Evolutionary conservation across 306 rosid species (phyloP).

Genomic region (Luffa aegyptiaca): DNA sequence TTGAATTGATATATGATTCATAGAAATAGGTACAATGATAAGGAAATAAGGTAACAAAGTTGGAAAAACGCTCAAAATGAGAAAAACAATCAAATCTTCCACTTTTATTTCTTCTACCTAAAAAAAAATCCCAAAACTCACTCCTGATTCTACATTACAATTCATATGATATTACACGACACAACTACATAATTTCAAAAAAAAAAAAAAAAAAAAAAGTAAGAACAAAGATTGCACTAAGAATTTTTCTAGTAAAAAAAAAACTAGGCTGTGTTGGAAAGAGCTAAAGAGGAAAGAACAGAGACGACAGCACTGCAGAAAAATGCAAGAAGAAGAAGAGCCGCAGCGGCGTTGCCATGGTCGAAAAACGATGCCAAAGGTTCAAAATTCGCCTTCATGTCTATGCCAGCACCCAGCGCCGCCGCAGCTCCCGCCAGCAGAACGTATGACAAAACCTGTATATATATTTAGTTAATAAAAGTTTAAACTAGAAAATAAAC

Average conservation of each 20-base stretch:
- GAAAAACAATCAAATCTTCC: background rate
- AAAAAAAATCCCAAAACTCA: background rate
- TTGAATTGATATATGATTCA: too few relatives aligned
- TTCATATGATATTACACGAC: background rate
- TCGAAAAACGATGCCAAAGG: background rate
- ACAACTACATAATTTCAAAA: background rate
- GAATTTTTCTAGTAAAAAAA: background rate
- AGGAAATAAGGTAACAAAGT: too few relatives aligned
- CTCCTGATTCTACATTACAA: background rate
- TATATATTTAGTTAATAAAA: too few relatives aligned
- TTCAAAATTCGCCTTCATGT: background rate
- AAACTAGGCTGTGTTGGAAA: constrained; percentile 5
- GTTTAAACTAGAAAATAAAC: too few relatives aligned
- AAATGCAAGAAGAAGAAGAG: constrained; percentile 20
- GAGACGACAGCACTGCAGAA: constrained; percentile 14
- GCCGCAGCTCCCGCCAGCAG: constrained; percentile 9
- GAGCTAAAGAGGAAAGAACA: constrained; percentile 19
- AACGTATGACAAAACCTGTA: background rate
- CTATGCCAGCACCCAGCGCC: constrained; percentile 16
- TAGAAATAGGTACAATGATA: too few relatives aligned
- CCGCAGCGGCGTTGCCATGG: background rate
- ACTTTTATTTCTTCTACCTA: background rate
- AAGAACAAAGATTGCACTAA: background rate
- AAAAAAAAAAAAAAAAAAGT: background rate
- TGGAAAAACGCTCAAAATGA: background rate